phyloP scores from a whole-genome alignment of 2,329 filamentous ascomycete species.

The Thielaviopsis euricoi region DNA sequence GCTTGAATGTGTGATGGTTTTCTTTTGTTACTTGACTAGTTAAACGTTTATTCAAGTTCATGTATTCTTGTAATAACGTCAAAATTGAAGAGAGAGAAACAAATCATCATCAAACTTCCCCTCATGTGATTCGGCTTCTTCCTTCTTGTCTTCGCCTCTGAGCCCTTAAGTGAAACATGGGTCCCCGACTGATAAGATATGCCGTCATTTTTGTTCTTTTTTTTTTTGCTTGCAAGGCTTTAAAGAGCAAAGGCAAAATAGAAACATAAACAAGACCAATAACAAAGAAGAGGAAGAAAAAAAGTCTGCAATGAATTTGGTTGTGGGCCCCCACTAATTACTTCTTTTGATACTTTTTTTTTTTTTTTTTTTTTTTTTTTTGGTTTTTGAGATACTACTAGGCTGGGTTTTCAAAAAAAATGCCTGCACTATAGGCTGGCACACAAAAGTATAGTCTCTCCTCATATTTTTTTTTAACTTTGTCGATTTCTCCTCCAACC shows the following conservation, averaged over 20 bases:
- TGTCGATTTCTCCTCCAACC: not conserved
- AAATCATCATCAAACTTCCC: too few relatives aligned
- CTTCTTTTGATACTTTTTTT: not conserved
- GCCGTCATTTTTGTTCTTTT: not conserved
- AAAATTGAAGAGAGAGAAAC: too few relatives aligned
- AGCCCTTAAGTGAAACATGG: not conserved
- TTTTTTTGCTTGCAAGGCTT: too few relatives aligned
- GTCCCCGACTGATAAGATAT: not conserved
- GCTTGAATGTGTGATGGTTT: too few relatives aligned
- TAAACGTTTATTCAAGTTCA: too few relatives aligned
- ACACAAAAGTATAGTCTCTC: too few relatives aligned
- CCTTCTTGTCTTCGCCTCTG: not conserved
- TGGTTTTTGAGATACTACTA: not conserved
- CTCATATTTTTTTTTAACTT: not conserved
- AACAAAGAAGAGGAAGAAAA: not conserved
- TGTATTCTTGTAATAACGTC: too few relatives aligned
- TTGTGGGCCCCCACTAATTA: not conserved
- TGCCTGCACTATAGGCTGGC: not conserved
- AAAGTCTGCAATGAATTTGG: not conserved
- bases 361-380: not conserved
- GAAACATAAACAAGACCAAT: too few relatives aligned
- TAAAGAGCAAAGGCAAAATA: not conserved
- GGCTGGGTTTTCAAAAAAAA: not conserved
- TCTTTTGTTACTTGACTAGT: too few relatives aligned
- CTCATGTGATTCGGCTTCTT: not conserved